Base-by-base conservation (phyloP, 306 rosid genomes). In the Phaseolus lunatus region DNA sequence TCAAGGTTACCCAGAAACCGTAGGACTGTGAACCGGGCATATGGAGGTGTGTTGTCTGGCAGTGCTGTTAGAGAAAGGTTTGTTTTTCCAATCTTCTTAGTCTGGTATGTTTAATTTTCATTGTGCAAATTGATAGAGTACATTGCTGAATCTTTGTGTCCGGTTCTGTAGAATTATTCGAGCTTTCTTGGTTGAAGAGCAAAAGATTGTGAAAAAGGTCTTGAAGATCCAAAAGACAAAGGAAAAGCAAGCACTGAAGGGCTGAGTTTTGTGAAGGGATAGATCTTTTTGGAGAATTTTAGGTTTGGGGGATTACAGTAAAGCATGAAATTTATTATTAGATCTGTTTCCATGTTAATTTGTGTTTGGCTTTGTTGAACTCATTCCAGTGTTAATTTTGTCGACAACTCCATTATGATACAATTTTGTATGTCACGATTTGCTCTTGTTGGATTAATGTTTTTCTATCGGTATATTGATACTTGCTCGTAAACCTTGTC, bases 1-100 rank as follows among this genome's bases (percentile, higher is more conserved):
- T 87, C 93, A 11, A 89, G 93, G 80, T 63, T 89, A 41, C 53
- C 89, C 2, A 81, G 91, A 76, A 89, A 89, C 70, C 58, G 90
- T 24, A 82, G 93, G 80, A 89, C 93, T 48, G 89, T 87, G 24
- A 89, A 89, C 67, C 82, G 93, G 12, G 88, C 91, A 43, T 89
- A 89, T 61, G 93, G 93, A 54, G 89, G 93, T 1, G 90, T 89
- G 3, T 64, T 88, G 15, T 88, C 90, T 1, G 89, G 90, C 48
- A 82, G 90, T 48, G 92, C 90, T 49, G 92, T 88, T 4, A 78
- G 90, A 52, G 92, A 88, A 56, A 88, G 92, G 92, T 88, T 62
- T 79, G 84, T 73, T 53, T 52, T 65, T 14, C 66, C 6, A 64
- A 39, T 9, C 29, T 26, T 64, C 13, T 5, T 3, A 50, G 27